Evolutionary conservation across 2,329 filamentous ascomycete species (phyloP).

Genomic region (Sporothrix mexicana): DNA sequence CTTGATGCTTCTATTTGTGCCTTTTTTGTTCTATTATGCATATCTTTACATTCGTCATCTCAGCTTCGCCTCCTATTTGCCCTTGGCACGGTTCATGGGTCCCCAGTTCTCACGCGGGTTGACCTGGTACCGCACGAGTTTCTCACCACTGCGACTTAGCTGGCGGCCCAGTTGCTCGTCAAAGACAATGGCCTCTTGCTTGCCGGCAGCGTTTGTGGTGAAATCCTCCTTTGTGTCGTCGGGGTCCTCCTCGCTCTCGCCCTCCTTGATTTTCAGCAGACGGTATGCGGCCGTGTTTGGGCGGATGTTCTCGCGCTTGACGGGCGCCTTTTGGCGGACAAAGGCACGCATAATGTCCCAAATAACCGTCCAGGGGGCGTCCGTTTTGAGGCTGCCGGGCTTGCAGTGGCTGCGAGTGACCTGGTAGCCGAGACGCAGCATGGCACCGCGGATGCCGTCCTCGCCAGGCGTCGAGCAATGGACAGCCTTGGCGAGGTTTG

Average conservation of each 20-base stretch:
- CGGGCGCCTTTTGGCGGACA: slow-evolving; percentile 78
- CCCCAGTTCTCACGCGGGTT: slow-evolving; percentile 96
- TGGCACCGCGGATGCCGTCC: slow-evolving; percentile 77
- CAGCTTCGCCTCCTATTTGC: slow-evolving; percentile 50
- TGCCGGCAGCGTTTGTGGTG: slow-evolving; percentile 41
- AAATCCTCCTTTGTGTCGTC: slow-evolving; percentile 30
- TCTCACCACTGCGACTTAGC: slow-evolving; percentile 60
- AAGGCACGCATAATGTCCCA: slow-evolving; percentile 96
- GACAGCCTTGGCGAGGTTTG: slow-evolving; percentile 73
- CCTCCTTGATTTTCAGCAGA: slow-evolving; percentile 61
- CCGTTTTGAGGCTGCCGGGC: slow-evolving; percentile 87
- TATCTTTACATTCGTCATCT: not conserved
- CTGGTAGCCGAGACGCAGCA: slow-evolving; percentile 79
- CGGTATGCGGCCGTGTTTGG: slow-evolving; percentile 72
- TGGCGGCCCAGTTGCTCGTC: slow-evolving; percentile 79
- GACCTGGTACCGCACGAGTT: slow-evolving; percentile 82
- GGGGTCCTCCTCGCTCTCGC: not conserved
- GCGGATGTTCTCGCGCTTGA: slow-evolving; percentile 74
- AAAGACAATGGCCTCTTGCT: slow-evolving; percentile 62
- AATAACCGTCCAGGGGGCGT: slow-evolving; percentile 86
- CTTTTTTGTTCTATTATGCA: not conserved
- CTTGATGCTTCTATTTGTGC: not conserved
- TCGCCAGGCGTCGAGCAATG: slow-evolving; percentile 82
- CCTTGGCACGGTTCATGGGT: slow-evolving; percentile 69
- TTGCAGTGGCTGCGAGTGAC: slow-evolving; percentile 88